Evolutionary conservation across 2,329 filamentous ascomycete species (phyloP).

Genomic region (Endoconidiophora laricicola): DNA sequence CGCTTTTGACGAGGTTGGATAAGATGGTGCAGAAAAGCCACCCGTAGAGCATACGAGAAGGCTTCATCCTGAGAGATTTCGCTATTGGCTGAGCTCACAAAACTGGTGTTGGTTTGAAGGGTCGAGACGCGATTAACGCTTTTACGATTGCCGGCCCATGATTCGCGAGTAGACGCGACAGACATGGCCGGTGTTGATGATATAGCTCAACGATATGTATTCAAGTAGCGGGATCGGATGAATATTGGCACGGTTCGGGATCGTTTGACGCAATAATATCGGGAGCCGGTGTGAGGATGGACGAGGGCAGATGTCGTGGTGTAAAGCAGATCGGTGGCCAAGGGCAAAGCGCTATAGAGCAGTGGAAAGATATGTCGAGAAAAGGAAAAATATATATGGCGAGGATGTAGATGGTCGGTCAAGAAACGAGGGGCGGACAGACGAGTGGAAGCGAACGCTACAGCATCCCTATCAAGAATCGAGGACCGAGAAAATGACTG

Average conservation of each 20-base stretch:
- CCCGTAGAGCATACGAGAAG: slow-evolving; percentile 77
- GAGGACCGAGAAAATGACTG: neutral
- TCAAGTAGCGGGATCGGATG: neutral
- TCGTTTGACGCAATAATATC: neutral
- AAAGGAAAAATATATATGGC: neutral
- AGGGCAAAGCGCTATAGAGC: neutral
- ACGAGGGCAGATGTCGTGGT: neutral
- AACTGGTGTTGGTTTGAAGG: slow-evolving; percentile 14
- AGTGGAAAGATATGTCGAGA: neutral
- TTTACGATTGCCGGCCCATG: slow-evolving; percentile 10
- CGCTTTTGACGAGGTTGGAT: slow-evolving; percentile 80
- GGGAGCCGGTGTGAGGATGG: neutral
- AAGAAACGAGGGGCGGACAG: neutral
- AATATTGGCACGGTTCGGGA: neutral
- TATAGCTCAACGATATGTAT: neutral
- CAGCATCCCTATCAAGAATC: no score
- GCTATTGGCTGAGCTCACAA: slow-evolving; percentile 18
- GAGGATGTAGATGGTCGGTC: slow-evolving; percentile 1
- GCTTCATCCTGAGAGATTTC: slow-evolving; percentile 58
- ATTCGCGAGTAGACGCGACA: slow-evolving; percentile 10
- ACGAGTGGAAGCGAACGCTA: no score
- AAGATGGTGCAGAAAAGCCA: slow-evolving; percentile 83
- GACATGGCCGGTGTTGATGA: slow-evolving; percentile 10
- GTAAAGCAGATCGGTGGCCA: neutral
- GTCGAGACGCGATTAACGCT: slow-evolving; percentile 14